Evolutionary conservation across 2,329 filamentous ascomycete genomes (phyloP), one percentile per base, ranked within the genome.

Genomic region (Didymella pomorum): DNA sequence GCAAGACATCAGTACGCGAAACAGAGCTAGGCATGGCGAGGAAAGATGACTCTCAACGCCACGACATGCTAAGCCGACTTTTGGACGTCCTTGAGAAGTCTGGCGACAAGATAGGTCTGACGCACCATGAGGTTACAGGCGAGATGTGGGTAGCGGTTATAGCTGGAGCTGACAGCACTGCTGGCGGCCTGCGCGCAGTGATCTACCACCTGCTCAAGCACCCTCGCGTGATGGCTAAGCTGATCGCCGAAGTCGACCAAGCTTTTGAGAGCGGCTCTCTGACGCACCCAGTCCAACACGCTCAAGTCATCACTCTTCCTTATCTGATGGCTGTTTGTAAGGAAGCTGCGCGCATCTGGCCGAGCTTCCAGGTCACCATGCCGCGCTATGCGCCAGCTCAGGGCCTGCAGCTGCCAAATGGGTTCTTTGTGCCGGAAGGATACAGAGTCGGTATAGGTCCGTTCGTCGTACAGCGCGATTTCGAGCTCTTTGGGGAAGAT

Each of bases 281-380:
- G 12, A 58, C 48, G 3, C 57, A 56, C 3, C 65, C 61, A 7
- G 50, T 64, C 3, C 61, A 58, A 28, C 61, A 71, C 29, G 28
- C 28, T 3, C 67, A 92, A 73, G 83, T 81, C 48, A 87, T 90
- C 72, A 84, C 83, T 49, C 81, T 94, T 4, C 85, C 86, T 0
- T 94, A 93, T 71, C 83, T 95, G 2, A 88, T 92, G 69, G 91
- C 90, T 2, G 87, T 87, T 51, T 84, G 93, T 68, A 90, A 92
- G 70, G 91, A 95, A 75, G 85, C 88, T 7, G 89, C 93, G 77
- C 85, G 90, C 9, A 72, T 92, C 65, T 89, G 93, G 73, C 90
- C 90, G 0, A 88, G 90, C 0, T 83, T 88, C 0, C 90, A 89
- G 0, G 79, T 92, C 12, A 86, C 87, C 0, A 79, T 93, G 42